These are phyloP conservation scores for Entophlyctis luteolus DNA, from an alignment of 192 early-diverging fungal species.

Conservation along the genomic window DNA sequence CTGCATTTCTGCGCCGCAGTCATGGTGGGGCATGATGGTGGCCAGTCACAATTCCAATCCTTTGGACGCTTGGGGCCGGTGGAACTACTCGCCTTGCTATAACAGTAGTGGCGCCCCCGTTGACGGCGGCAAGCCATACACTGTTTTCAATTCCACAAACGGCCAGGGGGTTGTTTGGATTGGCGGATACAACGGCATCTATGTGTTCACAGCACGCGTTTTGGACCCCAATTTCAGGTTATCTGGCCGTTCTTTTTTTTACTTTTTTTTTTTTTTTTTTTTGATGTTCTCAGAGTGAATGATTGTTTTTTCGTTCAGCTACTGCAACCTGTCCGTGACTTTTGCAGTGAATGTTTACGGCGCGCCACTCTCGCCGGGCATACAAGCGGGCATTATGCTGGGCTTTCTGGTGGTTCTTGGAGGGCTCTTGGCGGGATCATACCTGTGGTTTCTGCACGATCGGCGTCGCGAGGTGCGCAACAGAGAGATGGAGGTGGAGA, in stretches of 20 bases:
- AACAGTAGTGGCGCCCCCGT: not conserved
- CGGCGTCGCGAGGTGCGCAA: slow-evolving; percentile 3
- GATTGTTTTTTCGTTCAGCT: not conserved
- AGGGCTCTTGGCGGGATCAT: slow-evolving; percentile 1
- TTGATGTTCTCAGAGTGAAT: not conserved
- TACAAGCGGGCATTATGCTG: slow-evolving; percentile 20
- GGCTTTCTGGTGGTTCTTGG: not conserved
- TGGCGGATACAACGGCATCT: slow-evolving; percentile 5
- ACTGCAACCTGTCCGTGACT: slow-evolving; percentile 8
- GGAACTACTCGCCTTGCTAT: slow-evolving; percentile 17
- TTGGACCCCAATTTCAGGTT: slow-evolving; percentile 23
- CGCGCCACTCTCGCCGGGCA: slow-evolving; percentile 1
- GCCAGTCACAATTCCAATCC: not conserved
- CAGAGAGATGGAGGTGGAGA: slow-evolving; percentile 6
- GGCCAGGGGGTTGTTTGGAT: slow-evolving; percentile 15
- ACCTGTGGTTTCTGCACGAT: slow-evolving; percentile 15
- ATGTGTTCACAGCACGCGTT: slow-evolving; percentile 24
- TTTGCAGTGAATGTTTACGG: slow-evolving; percentile 26
- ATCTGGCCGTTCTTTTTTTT: not conserved
- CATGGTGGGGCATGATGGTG: slow-evolving; percentile 8
- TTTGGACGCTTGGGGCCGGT: not conserved
- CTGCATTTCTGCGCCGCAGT: slow-evolving; percentile 6
- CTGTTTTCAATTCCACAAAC: slow-evolving; percentile 24
- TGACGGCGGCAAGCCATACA: slow-evolving; percentile 2
- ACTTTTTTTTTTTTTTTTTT: slow-evolving; percentile 1